phyloP scores from a whole-genome alignment of 805 yeast species.

The Zygotorulaspora sp. region DNA sequence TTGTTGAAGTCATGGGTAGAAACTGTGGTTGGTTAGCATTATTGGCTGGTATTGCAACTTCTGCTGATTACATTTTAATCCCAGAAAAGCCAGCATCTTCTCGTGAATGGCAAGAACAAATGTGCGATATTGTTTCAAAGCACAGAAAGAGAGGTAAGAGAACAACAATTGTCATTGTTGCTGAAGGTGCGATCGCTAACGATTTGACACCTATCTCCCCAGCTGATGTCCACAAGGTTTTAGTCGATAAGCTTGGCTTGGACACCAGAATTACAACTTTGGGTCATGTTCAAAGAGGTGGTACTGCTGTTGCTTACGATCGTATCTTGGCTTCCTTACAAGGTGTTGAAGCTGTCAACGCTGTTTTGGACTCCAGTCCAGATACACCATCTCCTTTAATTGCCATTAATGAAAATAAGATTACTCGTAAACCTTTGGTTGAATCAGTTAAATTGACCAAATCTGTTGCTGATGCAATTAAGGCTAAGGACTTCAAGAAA shows the following conservation, averaged over 20 bases:
- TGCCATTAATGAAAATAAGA: constrained; percentile 65
- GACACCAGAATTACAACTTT: constrained; percentile 75
- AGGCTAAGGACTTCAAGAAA: constrained; percentile 56
- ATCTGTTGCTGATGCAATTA: constrained; percentile 67
- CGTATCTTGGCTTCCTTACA: constrained; percentile 69
- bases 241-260: constrained; percentile 60
- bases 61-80: constrained; percentile 76
- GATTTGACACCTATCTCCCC: constrained; percentile 65
- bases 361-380: constrained; percentile 63
- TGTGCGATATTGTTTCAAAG: constrained; percentile 56
- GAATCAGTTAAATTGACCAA: constrained; percentile 71
- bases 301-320: constrained; percentile 73
- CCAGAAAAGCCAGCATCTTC: constrained; percentile 73
- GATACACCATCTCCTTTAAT: constrained; percentile 77
- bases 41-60: constrained; percentile 74
- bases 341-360: constrained; percentile 79
- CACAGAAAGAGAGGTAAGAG: constrained; percentile 72
- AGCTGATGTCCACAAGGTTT: constrained; percentile 58
- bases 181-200: constrained; percentile 76
- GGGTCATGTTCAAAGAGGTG: constrained; percentile 84
- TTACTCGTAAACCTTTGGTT: constrained; percentile 61
- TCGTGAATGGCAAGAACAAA: constrained; percentile 60
- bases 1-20: constrained; percentile 85
- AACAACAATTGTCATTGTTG: constrained; percentile 74
- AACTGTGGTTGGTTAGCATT: constrained; percentile 87